Conservation (phyloP, 2,329 filamentous ascomycete species). For the Scedosporium dehoogii region DNA sequence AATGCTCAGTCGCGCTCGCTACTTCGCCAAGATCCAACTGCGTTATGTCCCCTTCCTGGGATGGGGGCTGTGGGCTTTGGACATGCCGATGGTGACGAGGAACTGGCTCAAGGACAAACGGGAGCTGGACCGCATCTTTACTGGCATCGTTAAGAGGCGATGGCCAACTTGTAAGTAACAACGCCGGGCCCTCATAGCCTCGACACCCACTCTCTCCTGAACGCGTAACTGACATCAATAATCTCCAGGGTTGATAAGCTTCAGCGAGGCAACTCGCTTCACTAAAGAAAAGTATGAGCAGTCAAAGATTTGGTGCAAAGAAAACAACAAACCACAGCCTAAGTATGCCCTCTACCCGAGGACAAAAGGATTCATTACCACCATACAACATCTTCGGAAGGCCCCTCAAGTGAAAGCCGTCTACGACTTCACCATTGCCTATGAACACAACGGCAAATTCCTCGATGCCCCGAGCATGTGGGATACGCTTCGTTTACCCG, state of each 20-base stretch:
- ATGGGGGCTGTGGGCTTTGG: conserved; percentile 56
- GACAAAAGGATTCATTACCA: conserved; percentile 51
- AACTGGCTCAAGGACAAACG: conserved; percentile 47
- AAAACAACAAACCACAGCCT: conserved; percentile 38
- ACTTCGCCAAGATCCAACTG: conserved; percentile 52
- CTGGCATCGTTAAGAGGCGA: conserved; percentile 36
- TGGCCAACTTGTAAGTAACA: conserved; percentile 47
- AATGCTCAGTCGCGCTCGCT: conserved; percentile 53
- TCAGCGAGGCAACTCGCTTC: conserved; percentile 53
- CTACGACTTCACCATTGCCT: conserved; percentile 46
- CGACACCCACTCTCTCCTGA: neutral
- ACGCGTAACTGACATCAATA: neutral
- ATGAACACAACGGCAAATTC: conserved; percentile 33
- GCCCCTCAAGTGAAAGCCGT: conserved; percentile 42
- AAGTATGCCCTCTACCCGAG: conserved; percentile 50
- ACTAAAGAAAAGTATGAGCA: conserved; percentile 41
- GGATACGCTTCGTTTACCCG: conserved; percentile 35
- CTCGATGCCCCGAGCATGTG: conserved; percentile 40
- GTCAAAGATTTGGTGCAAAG: conserved; percentile 41
- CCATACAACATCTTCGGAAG: conserved; percentile 43
- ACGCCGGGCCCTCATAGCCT: no score
- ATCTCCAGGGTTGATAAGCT: conserved; percentile 49
- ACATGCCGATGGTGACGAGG: conserved; percentile 52
- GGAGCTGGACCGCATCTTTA: conserved; percentile 48
- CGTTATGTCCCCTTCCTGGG: conserved; percentile 50